Evolutionary conservation across 176 grass and related monocot genomes (phyloP), one percentile per base, ranked within the genome.

Genomic region (Oryza coarctata): DNA sequence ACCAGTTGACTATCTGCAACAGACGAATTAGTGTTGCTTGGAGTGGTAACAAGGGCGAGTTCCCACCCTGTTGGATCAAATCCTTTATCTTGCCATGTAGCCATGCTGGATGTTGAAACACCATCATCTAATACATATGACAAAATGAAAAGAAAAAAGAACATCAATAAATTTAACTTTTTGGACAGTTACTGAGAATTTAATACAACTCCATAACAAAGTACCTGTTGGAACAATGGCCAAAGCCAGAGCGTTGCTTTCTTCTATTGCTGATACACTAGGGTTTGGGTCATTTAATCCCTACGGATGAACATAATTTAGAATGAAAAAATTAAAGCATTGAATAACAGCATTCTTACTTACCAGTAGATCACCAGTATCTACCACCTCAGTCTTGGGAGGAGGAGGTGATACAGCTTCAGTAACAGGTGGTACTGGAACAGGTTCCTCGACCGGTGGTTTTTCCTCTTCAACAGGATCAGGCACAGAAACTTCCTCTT

Each of bases 61-160:
- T 99, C 97, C 97, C 93, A 99, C 68, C 93, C 97, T n/a, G 97
- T 92, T 60, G 97, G 93, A 89, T 99, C 97, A 90, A 96, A 95
- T 74, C 87, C 93, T 83, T 94, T 95, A 60, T 99, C 93, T 88
- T 95, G 87, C 72, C 81, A 63, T 63, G 52, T 36, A 26, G 88
- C 72, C 45, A 58, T 75, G 65, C 86, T 74, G 84, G 82, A 87
- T 55, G 88, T 84, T 29, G 89, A 67, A 70, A 81, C 62, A 28
- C 80, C 82, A 70, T 40, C 58, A 81, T 91, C 91, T 93, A 52
- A 82, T 33, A 67, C 29, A 82, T 33, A 87, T 81, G 20, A 49
- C 22, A 57, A 55, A 55, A 57, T 23, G 17, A 58, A 58, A 18
- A 55, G 50, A 75, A 75, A 72, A 81, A 75, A 63, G 73, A 60